Conservation (phyloP, 2,329 filamentous ascomycete genomes). For the Aspergillus intermedius region DNA sequence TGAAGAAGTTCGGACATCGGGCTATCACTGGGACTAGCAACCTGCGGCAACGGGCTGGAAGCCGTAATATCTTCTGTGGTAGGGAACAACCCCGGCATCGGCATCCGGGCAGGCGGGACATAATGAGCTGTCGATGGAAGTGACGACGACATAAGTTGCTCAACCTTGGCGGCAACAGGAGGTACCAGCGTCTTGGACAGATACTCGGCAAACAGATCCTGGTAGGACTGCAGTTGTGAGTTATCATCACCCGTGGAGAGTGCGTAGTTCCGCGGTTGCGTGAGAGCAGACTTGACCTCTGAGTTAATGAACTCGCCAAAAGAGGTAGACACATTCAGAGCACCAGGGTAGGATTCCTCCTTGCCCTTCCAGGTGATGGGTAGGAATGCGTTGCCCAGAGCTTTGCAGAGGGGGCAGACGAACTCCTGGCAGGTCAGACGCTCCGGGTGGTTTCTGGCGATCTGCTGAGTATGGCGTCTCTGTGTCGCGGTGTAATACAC, state of each 20-base stretch:
- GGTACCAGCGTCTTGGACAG: constrained; percentile 45
- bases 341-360: constrained; percentile 72
- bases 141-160: constrained; percentile 24
- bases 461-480: constrained; percentile 81
- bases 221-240: constrained; percentile 31
- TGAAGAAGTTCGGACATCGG: constrained; percentile 44
- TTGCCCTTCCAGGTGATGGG: constrained; percentile 94
- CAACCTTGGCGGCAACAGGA: constrained; percentile 40
- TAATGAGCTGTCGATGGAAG: constrained; percentile 23
- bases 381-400: constrained; percentile 86
- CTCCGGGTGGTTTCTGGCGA: constrained; percentile 90
- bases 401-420: constrained; percentile 94
- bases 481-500: constrained; percentile 79
- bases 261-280: constrained; percentile 44
- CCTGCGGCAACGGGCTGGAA: constrained; percentile 27
- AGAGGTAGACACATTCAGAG: constrained; percentile 52
- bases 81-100: constrained; percentile 36
- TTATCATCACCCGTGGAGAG: constrained; percentile 33
- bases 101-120: constrained; percentile 23
- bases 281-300: constrained; percentile 47
- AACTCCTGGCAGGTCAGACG: constrained; percentile 75
- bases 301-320: constrained; percentile 66
- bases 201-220: constrained; percentile 48
- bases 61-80: constrained; percentile 25
- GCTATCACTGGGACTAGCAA: constrained; percentile 22